Evolutionary conservation across 306 rosid genomes (phyloP).

Genomic region (Lupinus albus): DNA sequence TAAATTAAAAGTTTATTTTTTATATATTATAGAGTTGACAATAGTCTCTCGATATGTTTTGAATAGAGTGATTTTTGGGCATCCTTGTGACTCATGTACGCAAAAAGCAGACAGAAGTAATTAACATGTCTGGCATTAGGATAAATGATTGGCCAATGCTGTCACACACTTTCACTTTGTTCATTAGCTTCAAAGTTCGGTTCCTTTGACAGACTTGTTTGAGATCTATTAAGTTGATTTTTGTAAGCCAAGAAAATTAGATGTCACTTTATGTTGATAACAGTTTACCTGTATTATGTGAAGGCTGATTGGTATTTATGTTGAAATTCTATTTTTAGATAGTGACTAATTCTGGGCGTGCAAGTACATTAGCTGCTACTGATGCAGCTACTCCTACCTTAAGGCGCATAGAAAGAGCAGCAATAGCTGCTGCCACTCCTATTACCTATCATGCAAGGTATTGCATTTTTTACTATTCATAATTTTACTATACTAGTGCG

Average conservation of each 20-base stretch:
- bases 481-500: slow-evolving; percentile 8
- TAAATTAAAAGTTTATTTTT: not conserved
- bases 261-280: slow-evolving; percentile 23
- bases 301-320: slow-evolving; percentile 4
- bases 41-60: not conserved
- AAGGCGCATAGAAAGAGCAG: slow-evolving; percentile 99
- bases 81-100: not conserved
- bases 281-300: not conserved
- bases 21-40: not conserved
- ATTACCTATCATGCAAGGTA: slow-evolving; percentile 94
- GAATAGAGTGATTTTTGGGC: not conserved
- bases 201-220: not conserved
- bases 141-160: not conserved
- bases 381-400: slow-evolving; percentile 99
- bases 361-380: slow-evolving; percentile 92
- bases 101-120: not conserved
- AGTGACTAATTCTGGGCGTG: slow-evolving; percentile 97
- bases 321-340: slow-evolving; percentile 57
- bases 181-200: not conserved
- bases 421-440: slow-evolving; percentile 99
- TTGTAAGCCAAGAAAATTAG: not conserved
- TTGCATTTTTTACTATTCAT: slow-evolving; percentile 20
- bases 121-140: not conserved
- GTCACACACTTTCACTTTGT: not conserved
- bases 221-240: not conserved